Evolutionary conservation across 192 early-diverging fungal species (phyloP), one percentile per base, ranked within the genome.

Genomic region (Backusella parvicylindrica): DNA sequence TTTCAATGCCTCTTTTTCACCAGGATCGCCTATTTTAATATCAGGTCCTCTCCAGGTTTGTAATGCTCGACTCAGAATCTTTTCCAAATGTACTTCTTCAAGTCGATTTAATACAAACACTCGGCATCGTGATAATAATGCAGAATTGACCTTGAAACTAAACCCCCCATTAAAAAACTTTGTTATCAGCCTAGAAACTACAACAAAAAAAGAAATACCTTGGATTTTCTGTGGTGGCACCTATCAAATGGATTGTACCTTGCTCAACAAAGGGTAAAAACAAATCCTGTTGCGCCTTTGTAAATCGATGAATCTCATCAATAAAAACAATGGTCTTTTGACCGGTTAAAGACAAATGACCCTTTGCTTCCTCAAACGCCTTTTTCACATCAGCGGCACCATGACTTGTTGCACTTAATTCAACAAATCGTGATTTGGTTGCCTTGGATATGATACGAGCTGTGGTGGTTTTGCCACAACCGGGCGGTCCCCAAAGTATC

Each of bases 301-400:
- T 96, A 78, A 97, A 97, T 23, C 95, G 86, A 82, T 97, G 95
- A 28, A 97, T 93, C 68, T 95, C 95, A 79, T 97, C 95, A 30
- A 97, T 67, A 81, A 97, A 95, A 15, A 97, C 73, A 60, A 97
- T 90, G 0, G 92, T 90, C 26, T 87, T 84, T 70, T 83, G 87
- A 3, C 87, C 85, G 0, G 87, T 85, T 30, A 93, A 81, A 16
- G 78, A 75, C 35, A 78, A 73, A 15, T 87, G 78, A 35, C 87
- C 88, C 33, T 85, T 86, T 3, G 92, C 92, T 21, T 92, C 91
- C 2, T 94, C 91, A 33, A 92, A 87, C 18, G 84, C 90, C 72
- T 91, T 90, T 70, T 89, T 89, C 3, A 91, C 88, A 73, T 91
- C 90, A 0, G 83, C 81, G 1, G 84, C 78, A 41, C 87, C 88